Evolutionary conservation across 2,329 filamentous ascomycete species (phyloP).

Genomic region (Hymenoscyphus repandus): DNA sequence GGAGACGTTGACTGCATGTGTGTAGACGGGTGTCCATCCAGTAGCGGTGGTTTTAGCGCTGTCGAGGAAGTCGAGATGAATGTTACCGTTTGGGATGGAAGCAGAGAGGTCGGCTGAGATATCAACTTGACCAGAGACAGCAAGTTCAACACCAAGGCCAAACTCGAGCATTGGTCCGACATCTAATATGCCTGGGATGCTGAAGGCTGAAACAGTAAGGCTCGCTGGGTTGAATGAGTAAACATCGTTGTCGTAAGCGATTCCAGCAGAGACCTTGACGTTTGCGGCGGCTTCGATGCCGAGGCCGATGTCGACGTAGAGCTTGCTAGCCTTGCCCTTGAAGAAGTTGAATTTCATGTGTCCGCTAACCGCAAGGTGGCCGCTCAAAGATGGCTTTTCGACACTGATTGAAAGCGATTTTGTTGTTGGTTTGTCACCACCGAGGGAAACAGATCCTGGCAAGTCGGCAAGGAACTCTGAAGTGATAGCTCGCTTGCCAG

Average conservation of each 20-base stretch:
- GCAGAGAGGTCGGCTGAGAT: slow-evolving; percentile 1
- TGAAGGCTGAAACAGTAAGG: background rate
- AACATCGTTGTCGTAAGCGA: background rate
- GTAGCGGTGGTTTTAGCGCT: background rate
- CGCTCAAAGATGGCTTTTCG: background rate
- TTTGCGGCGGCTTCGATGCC: background rate
- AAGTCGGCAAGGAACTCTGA: no score
- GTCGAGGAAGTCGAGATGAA: background rate
- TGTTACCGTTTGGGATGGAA: background rate
- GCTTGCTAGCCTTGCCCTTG: background rate
- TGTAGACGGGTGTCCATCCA: background rate
- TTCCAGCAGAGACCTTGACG: background rate
- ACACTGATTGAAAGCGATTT: background rate
- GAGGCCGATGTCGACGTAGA: background rate
- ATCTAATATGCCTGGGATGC: background rate
- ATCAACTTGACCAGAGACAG: background rate
- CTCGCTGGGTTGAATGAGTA: background rate
- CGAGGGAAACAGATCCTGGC: no score
- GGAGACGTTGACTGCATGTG: background rate
- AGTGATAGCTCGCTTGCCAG: no score
- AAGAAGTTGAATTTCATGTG: slow-evolving; percentile 1
- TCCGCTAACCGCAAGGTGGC: background rate
- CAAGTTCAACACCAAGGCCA: background rate
- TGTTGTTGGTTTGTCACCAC: no score
- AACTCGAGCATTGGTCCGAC: slow-evolving; percentile 1